A percentile compares a stretch with the other conserved stretches of the same genome.
These are phyloP conservation scores for Microdochium bolleyi DNA, from an alignment of 2,329 filamentous ascomycete species.

Conservation along the genomic window DNA sequence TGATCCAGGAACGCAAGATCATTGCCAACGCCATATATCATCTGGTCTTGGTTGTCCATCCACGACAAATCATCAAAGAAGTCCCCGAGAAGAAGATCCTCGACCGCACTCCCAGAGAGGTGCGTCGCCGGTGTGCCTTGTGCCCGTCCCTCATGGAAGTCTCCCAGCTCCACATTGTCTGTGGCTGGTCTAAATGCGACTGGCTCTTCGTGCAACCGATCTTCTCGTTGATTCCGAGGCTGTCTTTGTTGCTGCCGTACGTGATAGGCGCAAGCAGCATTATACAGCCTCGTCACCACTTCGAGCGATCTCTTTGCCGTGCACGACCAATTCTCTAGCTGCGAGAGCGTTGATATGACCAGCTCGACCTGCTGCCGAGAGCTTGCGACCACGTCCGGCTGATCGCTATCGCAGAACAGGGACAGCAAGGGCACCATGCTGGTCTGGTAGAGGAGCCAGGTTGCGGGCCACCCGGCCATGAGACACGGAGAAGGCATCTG, in stretches of 20 bases:
- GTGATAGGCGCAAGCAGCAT: not conserved
- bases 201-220: not conserved
- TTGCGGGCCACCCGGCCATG: not conserved
- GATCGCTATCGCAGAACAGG: not conserved
- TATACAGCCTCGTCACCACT: not conserved
- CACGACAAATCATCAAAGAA: not conserved
- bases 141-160: not conserved
- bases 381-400: not conserved
- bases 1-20: not conserved
- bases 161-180: not conserved
- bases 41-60: not conserved
- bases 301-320: not conserved
- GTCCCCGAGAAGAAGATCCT: not conserved
- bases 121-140: not conserved
- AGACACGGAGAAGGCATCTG: not conserved
- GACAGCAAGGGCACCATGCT: not conserved
- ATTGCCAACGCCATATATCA: not conserved
- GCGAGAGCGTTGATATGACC: not conserved
- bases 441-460: not conserved
- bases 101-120: not conserved
- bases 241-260: not conserved
- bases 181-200: not conserved
- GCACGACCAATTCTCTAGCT: not conserved
- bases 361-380: not conserved
- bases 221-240: not conserved